Base-by-base conservation (phyloP, 169 alveolate species). In the Plasmodium reichenowi region DNA sequence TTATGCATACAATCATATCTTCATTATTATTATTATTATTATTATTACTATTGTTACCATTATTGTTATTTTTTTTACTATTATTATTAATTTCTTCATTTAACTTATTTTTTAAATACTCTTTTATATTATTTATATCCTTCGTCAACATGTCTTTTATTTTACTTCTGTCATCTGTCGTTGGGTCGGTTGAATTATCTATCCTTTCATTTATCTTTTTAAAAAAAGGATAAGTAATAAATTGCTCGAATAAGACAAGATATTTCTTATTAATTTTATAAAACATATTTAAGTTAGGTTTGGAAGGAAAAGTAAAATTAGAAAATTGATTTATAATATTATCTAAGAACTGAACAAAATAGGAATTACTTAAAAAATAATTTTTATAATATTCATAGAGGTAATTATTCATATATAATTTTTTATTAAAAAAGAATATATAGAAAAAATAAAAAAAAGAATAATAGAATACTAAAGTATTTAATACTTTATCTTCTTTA, bases 381-480 rank as follows among this genome's bases (percentile, higher is more conserved):
- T 83, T 67, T 83, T 68, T 24, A 38, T 56, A 68, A n/a, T 32
- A 26, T 24, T 47, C 12, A 60, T 68, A 83, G 7, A 83, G 17
- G 54, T 20, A n/a, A 26, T 15, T 13, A 26, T 24, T 60, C 13
- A 15, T 15, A 24, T 24, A 26, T 13, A 9, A 20, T 22, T 43
- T 50, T 10, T 17, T 20, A 43, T 50, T 38, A 54, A 83, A 83
- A 58, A 83, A 83, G 24, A 76, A 76, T 32, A 83, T 20, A 56
- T 83, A 83, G 45, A 83, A 83, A 47, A 83, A 62, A 83, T 83
- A 83, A 67, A 32, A 72, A 68, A 63, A 68, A 1, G 91, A 38
- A 62, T 68, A 63, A 62, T 83, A 83, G 32, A 67, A 83, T 24
- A 83, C 91, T 17, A 83, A 60, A 5, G 91, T 83, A 72, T 52